Percentiles rank a stretch among this genome's conserved stretches.
Evolutionary conservation across 2,329 filamentous ascomycete species (phyloP).

Genomic region (Paracoccidioides lutzii): DNA sequence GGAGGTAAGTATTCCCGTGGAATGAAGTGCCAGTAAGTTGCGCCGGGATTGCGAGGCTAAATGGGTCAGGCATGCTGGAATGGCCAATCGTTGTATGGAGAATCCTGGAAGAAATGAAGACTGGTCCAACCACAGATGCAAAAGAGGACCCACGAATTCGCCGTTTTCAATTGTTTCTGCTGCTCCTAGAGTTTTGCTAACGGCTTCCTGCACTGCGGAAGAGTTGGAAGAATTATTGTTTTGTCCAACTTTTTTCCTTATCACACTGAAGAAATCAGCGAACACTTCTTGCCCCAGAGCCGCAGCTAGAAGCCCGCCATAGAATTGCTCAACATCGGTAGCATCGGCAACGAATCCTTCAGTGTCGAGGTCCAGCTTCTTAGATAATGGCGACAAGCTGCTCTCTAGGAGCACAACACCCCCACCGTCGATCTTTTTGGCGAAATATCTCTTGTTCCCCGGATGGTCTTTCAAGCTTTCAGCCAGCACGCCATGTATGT

Average conservation of each 20-base stretch:
- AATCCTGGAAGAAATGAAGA: conserved; percentile 41
- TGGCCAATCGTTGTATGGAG: conserved; percentile 36
- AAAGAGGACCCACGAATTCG: conserved; percentile 26
- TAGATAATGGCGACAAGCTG: conserved; percentile 52
- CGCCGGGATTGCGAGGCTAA: conserved; percentile 50
- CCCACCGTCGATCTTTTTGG: conserved; percentile 57
- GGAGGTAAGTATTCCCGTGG: conserved; percentile 55
- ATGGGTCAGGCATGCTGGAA: conserved; percentile 51
- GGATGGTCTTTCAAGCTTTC: conserved; percentile 64
- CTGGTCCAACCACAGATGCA: conserved; percentile 43
- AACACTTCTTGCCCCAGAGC: conserved; percentile 65
- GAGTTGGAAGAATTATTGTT: conserved; percentile 10
- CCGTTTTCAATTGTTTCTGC: conserved; percentile 32
- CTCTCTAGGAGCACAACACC: conserved; percentile 70
- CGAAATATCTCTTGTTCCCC: conserved; percentile 81
- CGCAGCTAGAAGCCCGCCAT: conserved; percentile 71
- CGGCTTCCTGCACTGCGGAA: conserved; percentile 10
- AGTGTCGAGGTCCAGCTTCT: conserved; percentile 34
- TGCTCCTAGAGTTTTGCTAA: conserved; percentile 27
- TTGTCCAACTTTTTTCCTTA: conserved; percentile 20
- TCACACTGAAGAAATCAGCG: conserved; percentile 49
- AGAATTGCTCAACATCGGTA: conserved; percentile 59
- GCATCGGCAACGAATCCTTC: conserved; percentile 3
- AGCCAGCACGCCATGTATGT: conserved; percentile 49
- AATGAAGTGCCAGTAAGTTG: conserved; percentile 60